phyloP scores from a whole-genome alignment of 768 basidiomycete genomes.

The Tulasnella sp. region DNA sequence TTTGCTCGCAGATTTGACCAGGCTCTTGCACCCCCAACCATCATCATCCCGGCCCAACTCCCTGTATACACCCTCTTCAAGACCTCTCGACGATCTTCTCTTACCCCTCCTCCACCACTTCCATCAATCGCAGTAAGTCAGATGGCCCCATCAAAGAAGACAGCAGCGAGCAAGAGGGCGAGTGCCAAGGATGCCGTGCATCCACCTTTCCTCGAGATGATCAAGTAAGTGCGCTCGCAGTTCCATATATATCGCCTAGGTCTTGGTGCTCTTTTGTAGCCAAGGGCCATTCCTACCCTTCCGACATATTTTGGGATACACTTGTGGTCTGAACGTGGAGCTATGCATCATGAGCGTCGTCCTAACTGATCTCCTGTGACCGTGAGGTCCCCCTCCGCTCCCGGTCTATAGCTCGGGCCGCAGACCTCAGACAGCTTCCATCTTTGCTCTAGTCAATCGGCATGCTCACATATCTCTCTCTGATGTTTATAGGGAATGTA shows the following conservation, averaged over 20 bases:
- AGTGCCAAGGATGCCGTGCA: background rate
- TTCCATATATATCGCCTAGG: background rate
- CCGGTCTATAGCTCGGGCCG: background rate
- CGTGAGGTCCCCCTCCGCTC: background rate
- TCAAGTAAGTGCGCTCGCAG: constrained; percentile 6
- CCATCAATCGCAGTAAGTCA: background rate
- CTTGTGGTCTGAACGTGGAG: too few species aligned
- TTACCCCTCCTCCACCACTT: background rate
- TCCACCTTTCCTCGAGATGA: constrained; percentile 15
- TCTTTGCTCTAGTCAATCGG: too few species aligned
- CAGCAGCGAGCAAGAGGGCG: background rate
- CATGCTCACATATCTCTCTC: constrained; percentile 5
- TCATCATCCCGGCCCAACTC: background rate
- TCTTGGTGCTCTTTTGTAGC: too few species aligned
- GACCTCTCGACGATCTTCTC: background rate
- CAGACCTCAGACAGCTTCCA: background rate
- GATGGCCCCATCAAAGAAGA: constrained; percentile 12
- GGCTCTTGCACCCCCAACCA: constrained; percentile 5
- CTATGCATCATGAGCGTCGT: too few species aligned
- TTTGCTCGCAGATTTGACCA: constrained; percentile 6
- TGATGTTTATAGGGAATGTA: constrained; percentile 14
- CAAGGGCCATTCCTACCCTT: too few species aligned
- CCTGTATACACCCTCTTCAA: background rate
- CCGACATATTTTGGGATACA: too few species aligned
- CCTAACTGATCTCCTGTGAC: too few species aligned